Evolutionary conservation across 2,329 filamentous ascomycete species (phyloP).

Genomic region (Paraphaeosphaeria sporulosa): DNA sequence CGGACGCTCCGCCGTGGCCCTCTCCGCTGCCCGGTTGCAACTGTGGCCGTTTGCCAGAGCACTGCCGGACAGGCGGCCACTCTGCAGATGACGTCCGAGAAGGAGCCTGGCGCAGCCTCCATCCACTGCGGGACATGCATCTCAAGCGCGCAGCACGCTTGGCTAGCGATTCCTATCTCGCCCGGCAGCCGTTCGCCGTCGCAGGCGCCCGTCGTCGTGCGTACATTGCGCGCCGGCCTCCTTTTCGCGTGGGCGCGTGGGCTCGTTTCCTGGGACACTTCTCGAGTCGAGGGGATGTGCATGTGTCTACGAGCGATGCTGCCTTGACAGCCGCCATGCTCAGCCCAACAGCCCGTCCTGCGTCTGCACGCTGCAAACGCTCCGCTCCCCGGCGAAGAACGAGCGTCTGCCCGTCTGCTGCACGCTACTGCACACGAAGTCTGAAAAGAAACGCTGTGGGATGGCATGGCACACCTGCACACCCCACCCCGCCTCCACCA

Average conservation of each 20-base stretch:
- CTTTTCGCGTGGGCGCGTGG: slow-evolving; percentile 30
- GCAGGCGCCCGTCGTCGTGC: slow-evolving; percentile 10
- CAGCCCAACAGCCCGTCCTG: slow-evolving; percentile 9
- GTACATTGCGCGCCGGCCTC: slow-evolving; percentile 23
- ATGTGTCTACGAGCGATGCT: neutral
- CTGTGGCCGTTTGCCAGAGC: slow-evolving; percentile 4
- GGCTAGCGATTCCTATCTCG: slow-evolving; percentile 26
- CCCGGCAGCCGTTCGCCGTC: slow-evolving; percentile 25
- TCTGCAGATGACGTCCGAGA: slow-evolving; percentile 12
- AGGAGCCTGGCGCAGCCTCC: slow-evolving; percentile 9
- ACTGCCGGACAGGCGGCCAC: slow-evolving; percentile 3
- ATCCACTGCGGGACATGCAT: slow-evolving; percentile 13
- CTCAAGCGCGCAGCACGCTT: slow-evolving; percentile 6
- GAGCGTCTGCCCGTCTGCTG: slow-evolving; percentile 20
- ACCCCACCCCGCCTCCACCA: slow-evolving; percentile 32
- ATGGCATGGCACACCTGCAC: slow-evolving; percentile 24
- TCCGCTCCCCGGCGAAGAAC: slow-evolving; percentile 15
- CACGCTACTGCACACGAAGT: slow-evolving; percentile 30
- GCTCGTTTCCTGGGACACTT: slow-evolving; percentile 15
- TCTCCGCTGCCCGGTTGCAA: neutral
- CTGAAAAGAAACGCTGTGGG: slow-evolving; percentile 29
- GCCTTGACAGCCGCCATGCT: neutral
- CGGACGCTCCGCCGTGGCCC: neutral
- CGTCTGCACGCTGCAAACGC: slow-evolving; percentile 9
- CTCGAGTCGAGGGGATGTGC: neutral